Evolutionary conservation across 2,329 filamentous ascomycete genomes (phyloP).

Genomic region (Monosporascus sp.): DNA sequence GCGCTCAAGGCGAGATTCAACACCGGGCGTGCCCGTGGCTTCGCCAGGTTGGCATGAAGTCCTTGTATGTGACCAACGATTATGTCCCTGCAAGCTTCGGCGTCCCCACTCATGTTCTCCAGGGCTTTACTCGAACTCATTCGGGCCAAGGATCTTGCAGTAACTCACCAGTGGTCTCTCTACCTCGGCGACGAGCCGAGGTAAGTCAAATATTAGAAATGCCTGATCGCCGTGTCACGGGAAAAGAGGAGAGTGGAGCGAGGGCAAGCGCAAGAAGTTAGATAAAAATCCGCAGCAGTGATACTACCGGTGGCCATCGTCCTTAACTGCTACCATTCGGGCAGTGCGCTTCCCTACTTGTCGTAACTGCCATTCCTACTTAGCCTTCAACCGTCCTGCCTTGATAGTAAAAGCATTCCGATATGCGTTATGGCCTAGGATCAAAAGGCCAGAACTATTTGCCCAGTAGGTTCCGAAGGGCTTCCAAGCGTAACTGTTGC

Average conservation of each 20-base stretch:
- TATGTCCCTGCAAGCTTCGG: neutral
- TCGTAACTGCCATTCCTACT: no score
- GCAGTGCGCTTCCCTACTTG: no score
- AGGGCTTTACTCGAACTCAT: neutral
- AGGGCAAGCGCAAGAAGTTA: no score
- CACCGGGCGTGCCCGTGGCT: neutral
- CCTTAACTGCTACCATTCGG: no score
- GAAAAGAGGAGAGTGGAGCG: no score
- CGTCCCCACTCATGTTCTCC: neutral
- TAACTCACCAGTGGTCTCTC: neutral
- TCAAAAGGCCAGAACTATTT: conserved; percentile 16
- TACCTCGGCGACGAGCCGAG: no score
- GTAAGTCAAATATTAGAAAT: no score
- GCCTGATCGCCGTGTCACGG: no score
- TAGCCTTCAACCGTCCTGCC: neutral
- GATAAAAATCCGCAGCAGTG: no score
- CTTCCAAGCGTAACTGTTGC: conserved; percentile 26
- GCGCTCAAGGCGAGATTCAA: neutral
- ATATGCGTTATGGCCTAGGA: neutral
- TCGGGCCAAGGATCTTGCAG: neutral
- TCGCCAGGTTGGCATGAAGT: neutral
- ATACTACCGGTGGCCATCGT: no score
- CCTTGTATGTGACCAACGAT: neutral
- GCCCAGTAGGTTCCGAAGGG: conserved; percentile 21
- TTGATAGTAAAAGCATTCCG: neutral